Conservation (phyloP, 495 filamentous ascomycete genomes). For the Annulohypoxylon nitens region DNA sequence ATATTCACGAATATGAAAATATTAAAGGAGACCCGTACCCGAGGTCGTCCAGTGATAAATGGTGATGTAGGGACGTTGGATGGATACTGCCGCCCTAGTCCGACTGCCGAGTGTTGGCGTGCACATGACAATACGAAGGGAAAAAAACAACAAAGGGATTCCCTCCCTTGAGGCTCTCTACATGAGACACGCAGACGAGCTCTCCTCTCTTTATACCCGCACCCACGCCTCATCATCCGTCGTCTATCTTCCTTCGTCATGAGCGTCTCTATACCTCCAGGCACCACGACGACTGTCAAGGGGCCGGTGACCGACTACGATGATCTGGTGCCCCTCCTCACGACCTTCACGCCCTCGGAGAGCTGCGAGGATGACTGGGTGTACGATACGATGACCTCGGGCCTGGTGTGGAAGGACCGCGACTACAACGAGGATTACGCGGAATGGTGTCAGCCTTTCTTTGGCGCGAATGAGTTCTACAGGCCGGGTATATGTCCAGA, state of each 20-base stretch:
- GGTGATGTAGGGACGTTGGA: neutral
- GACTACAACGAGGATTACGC: constrained; percentile 6
- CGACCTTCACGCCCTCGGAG: constrained; percentile 14
- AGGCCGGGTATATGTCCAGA: constrained; percentile 18
- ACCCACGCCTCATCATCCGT: neutral
- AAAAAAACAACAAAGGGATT: neutral
- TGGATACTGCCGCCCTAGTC: neutral
- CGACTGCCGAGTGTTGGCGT: neutral
- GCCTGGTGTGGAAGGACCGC: constrained; percentile 28
- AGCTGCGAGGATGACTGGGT: constrained; percentile 17
- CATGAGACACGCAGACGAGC: neutral
- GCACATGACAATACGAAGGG: neutral
- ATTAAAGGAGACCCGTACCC: neutral
- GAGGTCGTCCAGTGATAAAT: neutral
- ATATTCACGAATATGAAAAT: neutral
- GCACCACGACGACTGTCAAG: neutral
- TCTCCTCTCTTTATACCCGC: neutral
- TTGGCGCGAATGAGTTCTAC: neutral
- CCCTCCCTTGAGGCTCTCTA: neutral
- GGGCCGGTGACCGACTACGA: neutral
- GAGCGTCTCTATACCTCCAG: neutral
- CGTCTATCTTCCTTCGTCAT: neutral
- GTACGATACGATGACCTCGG: constrained; percentile 4
- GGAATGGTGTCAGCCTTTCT: constrained; percentile 9
- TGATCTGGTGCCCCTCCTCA: constrained; percentile 4